phyloP scores from a whole-genome alignment of 306 rosid species.

The Castanea mollissima region DNA sequence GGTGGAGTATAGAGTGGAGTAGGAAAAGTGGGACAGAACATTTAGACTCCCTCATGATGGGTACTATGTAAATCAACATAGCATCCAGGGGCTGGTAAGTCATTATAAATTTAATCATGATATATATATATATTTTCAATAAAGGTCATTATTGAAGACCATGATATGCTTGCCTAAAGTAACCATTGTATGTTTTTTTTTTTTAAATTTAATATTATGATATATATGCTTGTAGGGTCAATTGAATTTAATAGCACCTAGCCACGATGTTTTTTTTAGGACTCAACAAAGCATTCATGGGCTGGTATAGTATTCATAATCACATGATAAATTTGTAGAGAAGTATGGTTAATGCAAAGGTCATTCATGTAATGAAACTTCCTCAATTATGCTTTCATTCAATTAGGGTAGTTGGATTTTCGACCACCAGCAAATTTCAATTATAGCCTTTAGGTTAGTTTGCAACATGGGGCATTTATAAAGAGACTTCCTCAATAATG shows the following conservation, averaged over 20 bases:
- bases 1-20: too few species aligned
- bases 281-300: slow-evolving; percentile 52
- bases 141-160: neutral
- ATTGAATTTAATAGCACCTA: slow-evolving; percentile 40
- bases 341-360: neutral
- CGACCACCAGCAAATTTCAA: slow-evolving; percentile 39
- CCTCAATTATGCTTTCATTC: neutral
- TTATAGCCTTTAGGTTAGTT: slow-evolving; percentile 45
- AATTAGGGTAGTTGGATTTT: slow-evolving; percentile 48
- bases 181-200: neutral
- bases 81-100: slow-evolving; percentile 54
- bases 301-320: slow-evolving; percentile 35
- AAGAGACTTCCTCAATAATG: too few species aligned
- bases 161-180: neutral
- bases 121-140: too few species aligned
- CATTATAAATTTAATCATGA: neutral
- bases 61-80: slow-evolving; percentile 51
- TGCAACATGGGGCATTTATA: neutral
- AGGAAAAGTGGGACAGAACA: too few species aligned
- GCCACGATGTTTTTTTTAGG: slow-evolving; percentile 44
- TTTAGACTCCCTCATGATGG: slow-evolving; percentile 34
- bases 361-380: neutral
- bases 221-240: slow-evolving; percentile 39
- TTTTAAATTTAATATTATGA: neutral
- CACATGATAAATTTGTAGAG: neutral